Base-by-base conservation (phyloP, 768 basidiomycete species). In the Tricholoma flavovirens region DNA sequence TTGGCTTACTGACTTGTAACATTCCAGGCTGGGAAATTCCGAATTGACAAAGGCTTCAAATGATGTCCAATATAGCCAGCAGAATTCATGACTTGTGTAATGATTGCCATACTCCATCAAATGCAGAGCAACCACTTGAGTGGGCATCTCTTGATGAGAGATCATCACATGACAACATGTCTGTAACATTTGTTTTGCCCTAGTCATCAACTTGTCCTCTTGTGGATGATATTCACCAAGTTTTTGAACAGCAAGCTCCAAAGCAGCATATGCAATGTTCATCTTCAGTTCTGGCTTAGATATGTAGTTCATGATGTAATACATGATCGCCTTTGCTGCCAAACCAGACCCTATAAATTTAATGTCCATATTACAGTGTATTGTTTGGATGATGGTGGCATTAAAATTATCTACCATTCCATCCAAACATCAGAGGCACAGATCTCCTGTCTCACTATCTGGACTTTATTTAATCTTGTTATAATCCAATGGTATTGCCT, bases 261-360 rank as follows among this genome's bases (percentile, higher is more conserved):
- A 52, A 1, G 74, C 71, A 0, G 74, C 69, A 62, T 65, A 76
- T 0, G 74, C 72, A 1, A 76, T 71, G 60, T 80, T 74, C 0
- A 70, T 58, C 36, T 76, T 75, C 9, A 79, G 55, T 40, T 73
- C 68, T 0, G 71, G 54, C 53, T 81, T 81, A 0, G 77, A 73
- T 15, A 80, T 78, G 50, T 81, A 80, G 53, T 80, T 70, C 0
- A 78, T 80, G 17, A 80, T 75, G 50, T 80, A 81, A 54, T 75
- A 76, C 4, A 75, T 35, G 0, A 77, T 57, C 0, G 77, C 77
- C 53, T 79, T 78, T 1, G 75, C 75, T 0, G 68, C 56, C 5
- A 61, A 36, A 0, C 78, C 78, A 0, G 76, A 77, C 0, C 69
- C 70, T 12, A 81, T 71, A 43, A 71, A 76, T 55, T 78, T 76